Percentiles rank a stretch among this genome's conserved stretches.
phyloP scores from a whole-genome alignment of 2,329 filamentous ascomycete genomes.

The Fonsecaea nubica region DNA sequence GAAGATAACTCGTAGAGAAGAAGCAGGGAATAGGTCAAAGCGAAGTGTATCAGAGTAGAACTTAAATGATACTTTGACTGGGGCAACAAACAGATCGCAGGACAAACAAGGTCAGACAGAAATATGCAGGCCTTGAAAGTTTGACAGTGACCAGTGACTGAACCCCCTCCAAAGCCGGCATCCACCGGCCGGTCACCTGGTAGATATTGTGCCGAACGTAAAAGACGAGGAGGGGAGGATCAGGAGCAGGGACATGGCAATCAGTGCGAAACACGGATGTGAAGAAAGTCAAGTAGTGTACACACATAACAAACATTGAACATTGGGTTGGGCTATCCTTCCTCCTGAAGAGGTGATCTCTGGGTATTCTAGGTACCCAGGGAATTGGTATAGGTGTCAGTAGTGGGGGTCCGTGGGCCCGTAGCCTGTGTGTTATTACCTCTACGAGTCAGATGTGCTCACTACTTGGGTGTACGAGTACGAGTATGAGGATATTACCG shows the following conservation, averaged over 20 bases:
- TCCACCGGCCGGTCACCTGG: not conserved
- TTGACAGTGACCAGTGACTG: not conserved
- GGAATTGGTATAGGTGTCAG: no score
- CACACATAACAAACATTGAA: no score
- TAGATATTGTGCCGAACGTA: not conserved
- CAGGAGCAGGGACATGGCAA: not conserved
- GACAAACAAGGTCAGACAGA: not conserved
- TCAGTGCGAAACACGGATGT: not conserved
- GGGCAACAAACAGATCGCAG: not conserved
- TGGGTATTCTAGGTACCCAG: no score
- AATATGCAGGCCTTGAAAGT: not conserved
- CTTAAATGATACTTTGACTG: not conserved
- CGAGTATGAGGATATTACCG: no score
- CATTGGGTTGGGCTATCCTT: no score
- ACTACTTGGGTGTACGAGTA: no score
- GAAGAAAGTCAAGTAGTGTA: not conserved
- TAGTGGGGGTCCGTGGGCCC: no score
- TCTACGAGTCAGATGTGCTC: no score
- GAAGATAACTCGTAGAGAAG: not conserved
- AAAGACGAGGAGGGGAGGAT: not conserved
- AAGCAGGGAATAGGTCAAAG: not conserved
- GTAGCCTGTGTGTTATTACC: no score
- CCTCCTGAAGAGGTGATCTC: no score
- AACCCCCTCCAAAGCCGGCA: not conserved
- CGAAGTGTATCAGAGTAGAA: conserved; percentile 1